These are phyloP conservation scores for Penicillium waksmanii DNA, from an alignment of 495 filamentous ascomycete species.

Conservation along the genomic window DNA sequence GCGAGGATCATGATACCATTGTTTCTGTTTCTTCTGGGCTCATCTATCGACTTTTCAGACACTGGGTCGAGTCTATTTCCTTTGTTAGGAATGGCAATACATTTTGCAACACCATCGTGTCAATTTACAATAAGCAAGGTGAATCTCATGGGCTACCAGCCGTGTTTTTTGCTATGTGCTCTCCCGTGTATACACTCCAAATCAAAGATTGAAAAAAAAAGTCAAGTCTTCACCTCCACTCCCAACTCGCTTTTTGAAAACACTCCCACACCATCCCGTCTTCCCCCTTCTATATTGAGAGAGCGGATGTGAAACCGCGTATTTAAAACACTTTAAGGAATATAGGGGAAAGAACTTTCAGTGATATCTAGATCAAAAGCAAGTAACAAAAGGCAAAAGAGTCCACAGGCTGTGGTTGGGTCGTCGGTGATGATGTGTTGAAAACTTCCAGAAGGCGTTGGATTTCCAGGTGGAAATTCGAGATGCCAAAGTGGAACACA, in stretches of 20 bases:
- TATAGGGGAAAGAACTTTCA: constrained; percentile 44
- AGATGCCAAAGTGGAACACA: constrained; percentile 5
- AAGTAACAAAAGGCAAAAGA: constrained; percentile 51
- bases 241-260: constrained; percentile 27
- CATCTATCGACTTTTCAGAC: neutral
- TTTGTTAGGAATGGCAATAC: neutral
- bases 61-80: neutral
- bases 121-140: neutral
- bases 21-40: constrained; percentile 16
- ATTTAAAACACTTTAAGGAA: constrained; percentile 65
- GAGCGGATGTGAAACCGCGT: constrained; percentile 64
- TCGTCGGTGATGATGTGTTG: constrained; percentile 28
- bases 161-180: constrained; percentile 23
- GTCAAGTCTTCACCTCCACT: constrained; percentile 22
- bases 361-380: constrained; percentile 73
- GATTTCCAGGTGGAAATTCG: constrained; percentile 1
- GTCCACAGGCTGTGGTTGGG: constrained; percentile 22
- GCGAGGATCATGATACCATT: constrained; percentile 34
- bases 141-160: constrained; percentile 6
- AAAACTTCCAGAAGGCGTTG: constrained; percentile 21
- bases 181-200: constrained; percentile 23
- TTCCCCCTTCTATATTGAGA: constrained; percentile 31
- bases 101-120: neutral
- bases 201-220: constrained; percentile 17
- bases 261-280: constrained; percentile 7